Conservation (phyloP, 257 asterid species). For the Scutellaria baicalensis region DNA sequence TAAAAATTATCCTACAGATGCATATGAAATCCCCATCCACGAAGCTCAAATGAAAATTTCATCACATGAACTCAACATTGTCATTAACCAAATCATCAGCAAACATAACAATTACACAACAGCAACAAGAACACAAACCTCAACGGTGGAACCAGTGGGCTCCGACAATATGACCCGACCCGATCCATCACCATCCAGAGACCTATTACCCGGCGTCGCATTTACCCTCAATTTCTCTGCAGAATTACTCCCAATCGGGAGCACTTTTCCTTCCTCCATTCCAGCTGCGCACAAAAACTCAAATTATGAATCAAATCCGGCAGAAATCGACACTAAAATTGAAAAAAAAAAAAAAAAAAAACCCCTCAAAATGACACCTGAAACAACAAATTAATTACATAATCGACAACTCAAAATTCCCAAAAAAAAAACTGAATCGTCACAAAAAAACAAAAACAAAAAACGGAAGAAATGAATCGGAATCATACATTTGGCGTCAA, state of each 20-base stretch:
- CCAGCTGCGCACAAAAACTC: conserved; percentile 21
- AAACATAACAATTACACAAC: not conserved
- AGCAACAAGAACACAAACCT: conserved; percentile 35
- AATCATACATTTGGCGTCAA: conserved; percentile 30
- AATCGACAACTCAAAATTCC: conserved; percentile 7
- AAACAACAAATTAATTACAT: conserved; percentile 6
- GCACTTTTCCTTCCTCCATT: conserved; percentile 25
- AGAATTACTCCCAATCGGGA: conserved; percentile 22
- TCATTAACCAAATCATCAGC: not conserved
- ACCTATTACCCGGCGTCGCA: conserved; percentile 41
- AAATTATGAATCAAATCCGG: conserved; percentile 1
- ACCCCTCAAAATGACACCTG: conserved; percentile 12
- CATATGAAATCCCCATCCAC: conserved; percentile 11
- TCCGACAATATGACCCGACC: conserved; percentile 54
- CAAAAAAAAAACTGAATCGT: conserved; percentile 2
- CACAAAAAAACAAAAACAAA: not conserved
- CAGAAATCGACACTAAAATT: not conserved
- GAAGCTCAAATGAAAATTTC: not conserved
- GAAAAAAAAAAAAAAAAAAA: too few species aligned
- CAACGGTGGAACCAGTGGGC: conserved; percentile 71
- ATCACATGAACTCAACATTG: not conserved
- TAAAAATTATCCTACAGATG: not conserved
- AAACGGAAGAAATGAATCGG: conserved; percentile 13
- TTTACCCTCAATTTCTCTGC: conserved; percentile 26
- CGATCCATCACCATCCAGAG: conserved; percentile 52